These are phyloP conservation scores for Lippia alba DNA, from an alignment of 305 asterid species.

Conservation along the genomic window DNA sequence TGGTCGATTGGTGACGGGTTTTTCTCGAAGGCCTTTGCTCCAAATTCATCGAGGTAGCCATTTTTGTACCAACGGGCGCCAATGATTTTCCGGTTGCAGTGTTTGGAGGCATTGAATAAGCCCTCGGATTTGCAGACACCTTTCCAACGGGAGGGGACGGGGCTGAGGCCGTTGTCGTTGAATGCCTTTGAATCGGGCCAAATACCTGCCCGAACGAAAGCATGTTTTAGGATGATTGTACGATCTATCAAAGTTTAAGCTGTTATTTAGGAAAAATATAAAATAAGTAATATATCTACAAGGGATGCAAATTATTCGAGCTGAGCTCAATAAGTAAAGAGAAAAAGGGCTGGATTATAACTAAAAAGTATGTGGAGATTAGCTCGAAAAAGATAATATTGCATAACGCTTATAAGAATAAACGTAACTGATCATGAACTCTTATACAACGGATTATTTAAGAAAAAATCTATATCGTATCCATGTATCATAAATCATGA, in stretches of 20 bases:
- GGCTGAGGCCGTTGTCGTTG: constrained; percentile 22
- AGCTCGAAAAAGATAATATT: too few relatives aligned
- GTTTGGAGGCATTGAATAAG: constrained; percentile 20
- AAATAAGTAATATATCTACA: too few relatives aligned
- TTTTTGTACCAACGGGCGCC: constrained; percentile 26
- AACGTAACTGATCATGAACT: too few relatives aligned
- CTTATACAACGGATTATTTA: too few relatives aligned
- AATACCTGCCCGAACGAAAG: constrained; percentile 14
- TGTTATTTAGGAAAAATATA: neutral
- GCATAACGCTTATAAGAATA: too few relatives aligned
- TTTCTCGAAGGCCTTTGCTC: neutral
- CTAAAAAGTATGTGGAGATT: too few relatives aligned
- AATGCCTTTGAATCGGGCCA: constrained; percentile 20
- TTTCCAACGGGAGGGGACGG: constrained; percentile 22
- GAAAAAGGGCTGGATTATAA: too few relatives aligned
- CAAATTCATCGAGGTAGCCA: constrained; percentile 1
- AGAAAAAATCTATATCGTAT: too few relatives aligned
- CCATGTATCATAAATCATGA: neutral
- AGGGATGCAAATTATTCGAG: too few relatives aligned
- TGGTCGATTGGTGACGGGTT: constrained; percentile 17
- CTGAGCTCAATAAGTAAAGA: too few relatives aligned
- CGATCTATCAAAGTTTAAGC: neutral
- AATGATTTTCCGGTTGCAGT: constrained; percentile 25
- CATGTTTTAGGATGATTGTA: neutral
- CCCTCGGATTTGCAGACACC: constrained; percentile 18